Percentiles rank a stretch among this genome's conserved stretches.
Conservation (phyloP, 2,329 filamentous ascomycete genomes). For the Cyclaneusma minus region DNA sequence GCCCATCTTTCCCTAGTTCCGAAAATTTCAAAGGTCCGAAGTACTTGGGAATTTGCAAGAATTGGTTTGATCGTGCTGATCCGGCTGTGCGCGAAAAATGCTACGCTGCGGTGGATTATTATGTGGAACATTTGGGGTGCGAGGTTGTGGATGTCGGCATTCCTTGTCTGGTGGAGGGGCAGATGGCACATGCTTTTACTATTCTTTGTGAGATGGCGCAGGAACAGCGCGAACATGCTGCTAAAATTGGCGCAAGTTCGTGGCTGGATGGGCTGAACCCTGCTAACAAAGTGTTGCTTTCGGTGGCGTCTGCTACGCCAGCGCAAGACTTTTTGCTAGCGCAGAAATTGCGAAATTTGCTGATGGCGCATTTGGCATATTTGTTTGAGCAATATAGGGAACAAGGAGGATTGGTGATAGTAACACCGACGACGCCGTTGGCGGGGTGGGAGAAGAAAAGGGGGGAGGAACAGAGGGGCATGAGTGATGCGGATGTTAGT, state of each 20-base stretch:
- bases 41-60: slow-evolving; percentile 52
- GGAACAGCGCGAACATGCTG: slow-evolving; percentile 27
- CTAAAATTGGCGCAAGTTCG: too few relatives aligned
- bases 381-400: slow-evolving; percentile 53
- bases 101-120: slow-evolving; percentile 42
- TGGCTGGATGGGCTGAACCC: slow-evolving; percentile 43
- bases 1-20: slow-evolving; percentile 14
- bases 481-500: slow-evolving; percentile 57
- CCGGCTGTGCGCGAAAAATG: slow-evolving; percentile 46
- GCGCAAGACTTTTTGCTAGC: slow-evolving; percentile 57
- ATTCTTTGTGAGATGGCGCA: slow-evolving; percentile 58
- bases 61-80: slow-evolving; percentile 57
- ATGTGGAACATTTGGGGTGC: slow-evolving; percentile 33
- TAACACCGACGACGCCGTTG: slow-evolving; percentile 64
- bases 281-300: slow-evolving; percentile 55
- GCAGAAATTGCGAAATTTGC: slow-evolving; percentile 55
- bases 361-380: slow-evolving; percentile 65
- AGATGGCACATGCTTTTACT: slow-evolving; percentile 61
- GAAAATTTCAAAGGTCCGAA: slow-evolving; percentile 24
- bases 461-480: slow-evolving; percentile 50
- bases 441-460: slow-evolving; percentile 53
- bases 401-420: slow-evolving; percentile 57
- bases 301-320: slow-evolving; percentile 45
- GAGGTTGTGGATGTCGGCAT: slow-evolving; percentile 43
- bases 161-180: slow-evolving; percentile 53